These are phyloP conservation scores for Heliosperma pusillum DNA, from an alignment of 148 eudicot genomes.

Conservation along the genomic window DNA sequence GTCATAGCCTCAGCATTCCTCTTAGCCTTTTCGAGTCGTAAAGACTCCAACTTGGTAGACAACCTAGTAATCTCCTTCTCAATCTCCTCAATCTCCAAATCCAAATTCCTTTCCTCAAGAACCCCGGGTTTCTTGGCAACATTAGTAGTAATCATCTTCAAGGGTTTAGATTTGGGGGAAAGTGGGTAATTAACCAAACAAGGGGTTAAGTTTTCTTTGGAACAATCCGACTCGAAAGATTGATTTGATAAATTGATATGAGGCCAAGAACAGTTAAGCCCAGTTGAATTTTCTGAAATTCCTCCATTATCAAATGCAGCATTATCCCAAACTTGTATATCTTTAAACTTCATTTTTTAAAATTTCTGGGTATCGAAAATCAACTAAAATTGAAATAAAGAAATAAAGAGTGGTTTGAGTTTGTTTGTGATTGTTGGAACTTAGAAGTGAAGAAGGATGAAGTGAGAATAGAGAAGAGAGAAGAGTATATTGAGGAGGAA, in stretches of 20 bases:
- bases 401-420: too few species aligned
- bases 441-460: conserved; percentile 6
- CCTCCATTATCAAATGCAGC: conserved; percentile 60
- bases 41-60: conserved; percentile 49
- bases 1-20: conserved; percentile 42
- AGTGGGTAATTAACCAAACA: conserved; percentile 21
- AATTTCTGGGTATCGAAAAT: not conserved
- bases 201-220: conserved; percentile 58
- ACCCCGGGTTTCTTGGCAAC: conserved; percentile 9
- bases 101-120: conserved; percentile 50
- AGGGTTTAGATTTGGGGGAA: conserved; percentile 23
- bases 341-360: conserved; percentile 33
- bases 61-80: conserved; percentile 63
- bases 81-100: conserved; percentile 71
- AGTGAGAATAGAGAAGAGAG: not conserved
- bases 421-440: not conserved
- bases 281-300: conserved; percentile 23
- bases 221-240: conserved; percentile 43
- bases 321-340: conserved; percentile 78
- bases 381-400: not conserved
- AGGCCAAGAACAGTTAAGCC: conserved; percentile 27
- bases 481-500: not conserved
- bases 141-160: conserved; percentile 1
- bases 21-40: conserved; percentile 54
- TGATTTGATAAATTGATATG: conserved; percentile 26